Conservation (phyloP, 345 rosid species). For the Populus tremula region DNA sequence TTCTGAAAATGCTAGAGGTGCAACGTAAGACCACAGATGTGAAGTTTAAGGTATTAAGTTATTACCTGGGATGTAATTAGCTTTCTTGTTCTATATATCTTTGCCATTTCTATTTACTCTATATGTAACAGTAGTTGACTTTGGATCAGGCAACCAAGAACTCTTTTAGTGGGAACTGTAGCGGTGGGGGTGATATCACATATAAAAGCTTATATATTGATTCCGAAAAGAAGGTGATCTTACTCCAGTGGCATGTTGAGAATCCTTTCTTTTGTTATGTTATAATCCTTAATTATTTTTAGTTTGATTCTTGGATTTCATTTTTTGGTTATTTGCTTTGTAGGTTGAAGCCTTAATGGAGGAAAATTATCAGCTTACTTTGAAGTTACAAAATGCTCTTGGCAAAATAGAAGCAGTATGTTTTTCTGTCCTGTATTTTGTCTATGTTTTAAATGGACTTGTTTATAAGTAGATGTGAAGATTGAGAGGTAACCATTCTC, state of each 20-base stretch:
- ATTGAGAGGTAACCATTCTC: neutral
- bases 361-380: conserved; percentile 19
- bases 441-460: neutral
- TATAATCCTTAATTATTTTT: neutral
- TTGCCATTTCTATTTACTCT: neutral
- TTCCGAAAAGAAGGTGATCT: conserved; percentile 49
- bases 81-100: neutral
- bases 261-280: neutral
- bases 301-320: neutral
- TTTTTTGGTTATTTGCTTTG: conserved; percentile 2
- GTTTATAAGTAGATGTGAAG: neutral
- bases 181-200: conserved; percentile 14
- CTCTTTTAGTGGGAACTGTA: conserved; percentile 8
- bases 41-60: conserved; percentile 23
- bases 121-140: conserved; percentile 1
- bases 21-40: conserved; percentile 22
- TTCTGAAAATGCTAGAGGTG: conserved; percentile 25
- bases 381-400: conserved; percentile 14
- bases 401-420: conserved; percentile 28
- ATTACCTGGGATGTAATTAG: neutral
- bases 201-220: conserved; percentile 45
- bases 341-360: conserved; percentile 29
- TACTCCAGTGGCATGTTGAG: neutral
- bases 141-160: conserved; percentile 19
- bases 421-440: neutral